Evolutionary conservation across 495 filamentous ascomycete genomes (phyloP), one percentile per base, ranked within the genome.

Genomic region (Xylaria flabelliformis): DNA sequence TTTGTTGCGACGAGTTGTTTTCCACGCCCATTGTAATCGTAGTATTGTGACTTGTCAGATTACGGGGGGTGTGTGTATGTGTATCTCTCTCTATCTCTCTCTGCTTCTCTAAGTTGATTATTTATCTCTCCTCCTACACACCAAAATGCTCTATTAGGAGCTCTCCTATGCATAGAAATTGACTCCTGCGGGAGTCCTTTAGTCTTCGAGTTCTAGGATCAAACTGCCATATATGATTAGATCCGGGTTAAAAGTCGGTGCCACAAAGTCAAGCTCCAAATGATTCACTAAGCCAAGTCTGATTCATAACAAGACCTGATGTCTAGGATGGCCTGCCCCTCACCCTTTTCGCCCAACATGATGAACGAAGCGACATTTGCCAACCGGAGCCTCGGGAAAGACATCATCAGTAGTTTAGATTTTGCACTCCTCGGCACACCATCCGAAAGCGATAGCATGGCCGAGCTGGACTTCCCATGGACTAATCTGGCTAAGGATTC

Each of bases 381-480:
- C 24, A 44, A 44, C 21, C 69, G 36, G 21, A 71, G 46, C 34
- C 21, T 36, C 32, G 58, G 53, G 17, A 50, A 64, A 29, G 59
- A 64, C 46, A 6, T 36, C 32, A 32, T 29, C 26, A 29, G 48
- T 29, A 46, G 13, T 15, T 32, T 56, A 48, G 39, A 34, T 32
- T 19, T 56, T 17, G 15, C 48, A 34, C 9, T 64, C 3, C 21
- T 64, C 19, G 39, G 50, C 9, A 26, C 69, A 21, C 48, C 34
- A 29, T 58, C 21, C 12, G 44, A 71, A 8, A 36, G 48, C 42
- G 56, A 64, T 26, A 21, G 17, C n/a, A 17, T 32, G 1, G 15
- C 48, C 0, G 4, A 39, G 44, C 32, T 71, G 21, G 69, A 71
- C 4, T 53, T 71, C 36, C 46, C 44, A 46, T 71, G 69, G 69